A percentile compares a stretch with the other conserved stretches of the same genome.
phyloP scores from a whole-genome alignment of 495 filamentous ascomycete genomes.

The Geoglossum glabrum region DNA sequence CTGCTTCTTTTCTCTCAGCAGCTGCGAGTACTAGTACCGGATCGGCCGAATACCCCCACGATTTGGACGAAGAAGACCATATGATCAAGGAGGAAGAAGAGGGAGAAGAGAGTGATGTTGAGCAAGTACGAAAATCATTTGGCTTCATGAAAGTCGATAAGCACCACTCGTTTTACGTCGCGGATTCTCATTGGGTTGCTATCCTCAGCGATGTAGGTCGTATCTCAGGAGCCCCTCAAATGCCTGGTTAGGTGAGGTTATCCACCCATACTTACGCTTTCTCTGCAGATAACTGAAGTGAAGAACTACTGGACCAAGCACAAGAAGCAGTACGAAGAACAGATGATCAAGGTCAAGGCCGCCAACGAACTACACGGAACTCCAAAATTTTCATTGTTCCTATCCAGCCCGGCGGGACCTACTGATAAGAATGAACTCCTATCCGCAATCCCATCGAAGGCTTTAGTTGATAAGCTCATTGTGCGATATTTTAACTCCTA shows the following conservation, averaged over 20 bases:
- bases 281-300: conserved; percentile 66
- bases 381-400: conserved; percentile 42
- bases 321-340: conserved; percentile 47
- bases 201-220: conserved; percentile 56
- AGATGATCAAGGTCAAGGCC: conserved; percentile 36
- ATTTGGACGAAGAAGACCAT: conserved; percentile 32
- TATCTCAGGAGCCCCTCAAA: conserved; percentile 3
- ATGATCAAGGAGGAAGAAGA: conserved; percentile 31
- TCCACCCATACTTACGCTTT: background rate
- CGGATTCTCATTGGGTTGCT: conserved; percentile 77
- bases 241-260: background rate
- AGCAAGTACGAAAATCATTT: conserved; percentile 67
- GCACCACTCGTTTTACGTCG: conserved; percentile 64
- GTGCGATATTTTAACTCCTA: conserved; percentile 51
- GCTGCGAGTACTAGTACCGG: conserved; percentile 36
- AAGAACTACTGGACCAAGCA: conserved; percentile 66
- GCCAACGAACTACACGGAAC: conserved; percentile 30
- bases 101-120: conserved; percentile 61
- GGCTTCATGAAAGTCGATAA: conserved; percentile 76
- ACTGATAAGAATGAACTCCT: conserved; percentile 57
- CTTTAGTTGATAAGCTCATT: conserved; percentile 61
- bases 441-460: conserved; percentile 56
- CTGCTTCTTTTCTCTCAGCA: conserved; percentile 40
- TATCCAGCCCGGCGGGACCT: conserved; percentile 49
- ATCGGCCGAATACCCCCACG: conserved; percentile 21